A percentile compares a stretch with the other conserved stretches of the same genome.
phyloP scores from a whole-genome alignment of 768 basidiomycete genomes.

The Cystoderma amianthinum region DNA sequence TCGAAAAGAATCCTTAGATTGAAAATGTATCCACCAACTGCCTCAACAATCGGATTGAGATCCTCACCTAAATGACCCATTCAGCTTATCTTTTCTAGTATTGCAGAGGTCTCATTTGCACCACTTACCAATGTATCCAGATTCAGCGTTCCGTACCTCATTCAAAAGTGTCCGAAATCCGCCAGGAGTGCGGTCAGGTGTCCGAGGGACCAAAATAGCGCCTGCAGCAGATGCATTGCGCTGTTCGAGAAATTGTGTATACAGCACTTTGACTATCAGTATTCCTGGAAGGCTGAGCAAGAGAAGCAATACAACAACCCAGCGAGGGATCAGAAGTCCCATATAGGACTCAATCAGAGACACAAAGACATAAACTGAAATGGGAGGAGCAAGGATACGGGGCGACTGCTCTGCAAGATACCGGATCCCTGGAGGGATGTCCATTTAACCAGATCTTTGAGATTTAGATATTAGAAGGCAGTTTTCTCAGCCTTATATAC shows the following conservation, averaged over 20 bases:
- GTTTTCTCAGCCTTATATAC: no score
- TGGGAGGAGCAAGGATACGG: background rate
- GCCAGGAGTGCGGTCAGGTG: background rate
- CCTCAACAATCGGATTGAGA: background rate
- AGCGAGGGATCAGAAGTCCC: background rate
- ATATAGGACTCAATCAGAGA: background rate
- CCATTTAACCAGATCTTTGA: no score
- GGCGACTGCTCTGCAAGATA: background rate
- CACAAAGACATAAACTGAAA: background rate
- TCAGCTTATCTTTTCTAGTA: no score
- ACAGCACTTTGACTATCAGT: background rate
- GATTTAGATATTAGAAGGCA: no score
- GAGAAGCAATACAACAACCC: background rate
- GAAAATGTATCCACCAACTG: constrained; percentile 15
- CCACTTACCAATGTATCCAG: background rate
- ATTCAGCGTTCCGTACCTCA: background rate
- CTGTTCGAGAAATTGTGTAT: background rate
- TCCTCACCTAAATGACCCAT: background rate
- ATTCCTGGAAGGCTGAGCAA: background rate
- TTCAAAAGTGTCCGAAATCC: background rate
- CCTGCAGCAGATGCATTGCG: background rate
- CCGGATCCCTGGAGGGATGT: background rate
- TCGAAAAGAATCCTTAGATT: constrained; percentile 16
- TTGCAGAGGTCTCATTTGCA: background rate
- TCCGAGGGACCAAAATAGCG: background rate